Conservation (phyloP, 257 asterid genomes). For the Ajuga chamaepitys region DNA sequence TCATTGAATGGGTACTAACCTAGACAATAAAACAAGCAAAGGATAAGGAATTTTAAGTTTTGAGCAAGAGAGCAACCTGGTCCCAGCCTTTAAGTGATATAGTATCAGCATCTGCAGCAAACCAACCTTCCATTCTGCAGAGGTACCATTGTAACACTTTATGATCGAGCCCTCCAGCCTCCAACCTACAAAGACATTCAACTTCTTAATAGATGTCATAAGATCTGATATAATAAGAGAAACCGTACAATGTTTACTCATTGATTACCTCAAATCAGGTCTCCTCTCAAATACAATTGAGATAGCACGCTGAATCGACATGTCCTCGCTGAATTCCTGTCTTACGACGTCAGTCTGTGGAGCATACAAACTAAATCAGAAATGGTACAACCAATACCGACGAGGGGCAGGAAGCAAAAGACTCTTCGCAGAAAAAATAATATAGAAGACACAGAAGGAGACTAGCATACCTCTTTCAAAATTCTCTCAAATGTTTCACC, state of each 20-base stretch:
- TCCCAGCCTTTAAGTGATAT: slow-evolving; percentile 94
- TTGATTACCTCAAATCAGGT: slow-evolving; percentile 71
- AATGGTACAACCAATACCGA: background rate
- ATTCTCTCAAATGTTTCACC: slow-evolving; percentile 86
- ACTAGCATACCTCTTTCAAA: slow-evolving; percentile 60
- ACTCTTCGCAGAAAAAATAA: background rate
- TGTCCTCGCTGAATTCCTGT: slow-evolving; percentile 63
- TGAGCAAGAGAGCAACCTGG: slow-evolving; percentile 44
- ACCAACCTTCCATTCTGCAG: slow-evolving; percentile 98
- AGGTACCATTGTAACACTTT: slow-evolving; percentile 96
- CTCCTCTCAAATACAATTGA: slow-evolving; percentile 71
- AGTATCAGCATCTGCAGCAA: slow-evolving; percentile 97
- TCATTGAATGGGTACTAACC: background rate
- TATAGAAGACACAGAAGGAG: background rate
- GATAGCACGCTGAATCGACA: slow-evolving; percentile 78
- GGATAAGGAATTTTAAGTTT: background rate
- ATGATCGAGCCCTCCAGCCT: slow-evolving; percentile 45
- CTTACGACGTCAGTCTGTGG: slow-evolving; percentile 69
- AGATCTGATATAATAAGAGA: background rate
- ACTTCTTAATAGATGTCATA: background rate
- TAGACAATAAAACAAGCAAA: background rate
- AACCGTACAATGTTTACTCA: background rate
- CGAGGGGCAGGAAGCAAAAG: background rate
- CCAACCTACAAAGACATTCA: slow-evolving; percentile 47
- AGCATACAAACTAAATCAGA: background rate